A percentile compares a stretch with the other conserved stretches of the same genome.
Conservation (phyloP, 2,329 filamentous ascomycete species). For the Triangularia setosa region DNA sequence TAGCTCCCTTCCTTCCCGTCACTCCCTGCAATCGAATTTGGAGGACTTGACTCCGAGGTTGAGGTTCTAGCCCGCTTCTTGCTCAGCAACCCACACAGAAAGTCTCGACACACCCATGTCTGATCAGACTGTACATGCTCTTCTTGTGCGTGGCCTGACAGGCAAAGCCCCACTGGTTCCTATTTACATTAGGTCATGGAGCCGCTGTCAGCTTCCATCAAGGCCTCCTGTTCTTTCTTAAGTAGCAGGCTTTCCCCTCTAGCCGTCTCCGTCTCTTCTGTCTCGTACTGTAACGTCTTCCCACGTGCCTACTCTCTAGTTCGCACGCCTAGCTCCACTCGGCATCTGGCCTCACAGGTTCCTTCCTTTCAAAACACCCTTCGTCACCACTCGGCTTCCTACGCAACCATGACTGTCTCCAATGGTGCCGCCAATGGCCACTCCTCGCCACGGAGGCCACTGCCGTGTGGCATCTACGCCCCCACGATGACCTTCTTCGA, state of each 20-base stretch:
- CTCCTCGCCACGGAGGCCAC: constrained; percentile 45
- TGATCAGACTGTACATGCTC: constrained; percentile 26
- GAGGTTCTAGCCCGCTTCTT: neutral
- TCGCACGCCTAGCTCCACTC: neutral
- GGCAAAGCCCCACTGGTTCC: constrained; percentile 31
- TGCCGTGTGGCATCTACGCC: constrained; percentile 80
- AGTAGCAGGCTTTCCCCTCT: constrained; percentile 25
- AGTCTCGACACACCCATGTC: neutral
- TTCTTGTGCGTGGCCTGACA: constrained; percentile 25
- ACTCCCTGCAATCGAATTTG: constrained; percentile 6
- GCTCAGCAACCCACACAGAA: neutral
- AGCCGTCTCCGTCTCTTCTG: constrained; percentile 4
- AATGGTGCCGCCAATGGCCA: constrained; percentile 35
- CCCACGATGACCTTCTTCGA: constrained; percentile 91
- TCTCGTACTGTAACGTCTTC: neutral
- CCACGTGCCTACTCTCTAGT: constrained; percentile 6
- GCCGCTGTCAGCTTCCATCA: constrained; percentile 19
- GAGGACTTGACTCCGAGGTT: neutral
- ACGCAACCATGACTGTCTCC: constrained; percentile 33
- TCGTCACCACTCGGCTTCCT: constrained; percentile 4
- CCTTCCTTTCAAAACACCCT: neutral
- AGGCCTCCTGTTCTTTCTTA: constrained; percentile 29
- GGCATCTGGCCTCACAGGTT: constrained; percentile 4
- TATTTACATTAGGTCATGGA: constrained; percentile 36
- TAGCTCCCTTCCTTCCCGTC: constrained; percentile 8